phyloP scores from a whole-genome alignment of 139 green algal species.

The Yamagishiella unicocca region DNA sequence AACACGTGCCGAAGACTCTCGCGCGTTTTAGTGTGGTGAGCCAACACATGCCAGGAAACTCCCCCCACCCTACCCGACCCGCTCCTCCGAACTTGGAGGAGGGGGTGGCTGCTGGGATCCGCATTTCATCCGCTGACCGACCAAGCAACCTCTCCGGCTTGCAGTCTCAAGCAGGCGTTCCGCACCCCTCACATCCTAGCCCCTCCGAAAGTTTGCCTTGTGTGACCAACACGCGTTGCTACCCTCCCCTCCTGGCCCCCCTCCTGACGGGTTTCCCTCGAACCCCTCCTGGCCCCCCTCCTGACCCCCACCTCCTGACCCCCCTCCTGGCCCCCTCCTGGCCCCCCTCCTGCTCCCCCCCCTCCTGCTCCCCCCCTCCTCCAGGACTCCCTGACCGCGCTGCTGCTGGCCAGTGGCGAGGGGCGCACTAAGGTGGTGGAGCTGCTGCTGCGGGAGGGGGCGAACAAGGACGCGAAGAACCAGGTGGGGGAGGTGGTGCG shows the following conservation, averaged over 20 bases:
- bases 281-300: background rate
- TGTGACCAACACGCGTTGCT: too few species aligned
- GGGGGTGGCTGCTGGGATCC: too few species aligned
- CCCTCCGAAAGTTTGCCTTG: too few species aligned
- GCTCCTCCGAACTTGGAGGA: too few species aligned
- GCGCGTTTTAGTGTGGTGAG: background rate
- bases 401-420: conserved; percentile 1
- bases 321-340: background rate
- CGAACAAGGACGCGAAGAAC: conserved; percentile 18
- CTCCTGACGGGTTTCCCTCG: background rate
- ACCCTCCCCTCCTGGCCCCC: background rate
- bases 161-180: too few species aligned
- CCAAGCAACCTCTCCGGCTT: too few species aligned
- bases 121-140: too few species aligned
- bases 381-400: conserved; percentile 17
- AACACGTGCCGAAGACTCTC: too few species aligned
- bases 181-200: too few species aligned
- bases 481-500: background rate
- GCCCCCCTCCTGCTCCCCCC: background rate
- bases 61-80: too few species aligned
- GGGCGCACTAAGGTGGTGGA: conserved; percentile 37
- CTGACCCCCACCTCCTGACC: background rate
- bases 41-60: background rate
- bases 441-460: conserved; percentile 2
- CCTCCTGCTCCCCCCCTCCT: background rate